phyloP scores from a whole-genome alignment of 2,329 filamentous ascomycete species.

The Sporothrix euskadiensis region DNA sequence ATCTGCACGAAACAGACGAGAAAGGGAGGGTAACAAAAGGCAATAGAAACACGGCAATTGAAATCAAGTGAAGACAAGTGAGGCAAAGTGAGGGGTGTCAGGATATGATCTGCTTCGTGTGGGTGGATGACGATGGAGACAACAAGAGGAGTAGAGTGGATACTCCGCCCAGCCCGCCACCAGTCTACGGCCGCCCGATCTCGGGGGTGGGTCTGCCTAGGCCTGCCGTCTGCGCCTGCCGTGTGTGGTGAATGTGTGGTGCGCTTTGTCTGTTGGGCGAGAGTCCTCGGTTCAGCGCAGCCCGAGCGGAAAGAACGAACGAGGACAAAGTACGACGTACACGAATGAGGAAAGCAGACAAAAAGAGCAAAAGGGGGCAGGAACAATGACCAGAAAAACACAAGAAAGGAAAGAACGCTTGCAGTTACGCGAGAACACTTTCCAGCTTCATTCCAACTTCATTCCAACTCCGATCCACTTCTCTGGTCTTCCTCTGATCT shows the following conservation, averaged over 20 bases:
- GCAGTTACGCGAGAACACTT: no score
- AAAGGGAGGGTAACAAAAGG: background rate
- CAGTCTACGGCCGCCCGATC: constrained; percentile 6
- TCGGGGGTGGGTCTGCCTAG: constrained; percentile 5
- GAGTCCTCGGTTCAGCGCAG: constrained; percentile 18
- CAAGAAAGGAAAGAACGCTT: background rate
- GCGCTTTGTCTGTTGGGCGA: background rate
- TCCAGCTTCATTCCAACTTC: background rate
- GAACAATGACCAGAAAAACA: background rate
- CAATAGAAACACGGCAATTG: constrained; percentile 3
- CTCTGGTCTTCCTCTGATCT: no score
- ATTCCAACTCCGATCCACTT: constrained; percentile 1
- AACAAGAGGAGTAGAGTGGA: background rate
- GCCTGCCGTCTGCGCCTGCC: background rate
- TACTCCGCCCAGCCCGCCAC: background rate
- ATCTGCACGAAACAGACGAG: background rate
- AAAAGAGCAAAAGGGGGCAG: background rate
- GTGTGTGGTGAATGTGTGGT: background rate
- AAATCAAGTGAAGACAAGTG: background rate
- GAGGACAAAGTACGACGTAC: background rate
- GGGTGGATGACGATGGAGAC: background rate
- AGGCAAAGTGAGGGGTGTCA: constrained; percentile 3
- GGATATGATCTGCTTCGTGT: background rate
- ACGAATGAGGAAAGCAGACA: background rate
- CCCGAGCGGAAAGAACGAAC: constrained; percentile 15